phyloP scores from a whole-genome alignment of 345 rosid genomes.

The Aegle marmelos region DNA sequence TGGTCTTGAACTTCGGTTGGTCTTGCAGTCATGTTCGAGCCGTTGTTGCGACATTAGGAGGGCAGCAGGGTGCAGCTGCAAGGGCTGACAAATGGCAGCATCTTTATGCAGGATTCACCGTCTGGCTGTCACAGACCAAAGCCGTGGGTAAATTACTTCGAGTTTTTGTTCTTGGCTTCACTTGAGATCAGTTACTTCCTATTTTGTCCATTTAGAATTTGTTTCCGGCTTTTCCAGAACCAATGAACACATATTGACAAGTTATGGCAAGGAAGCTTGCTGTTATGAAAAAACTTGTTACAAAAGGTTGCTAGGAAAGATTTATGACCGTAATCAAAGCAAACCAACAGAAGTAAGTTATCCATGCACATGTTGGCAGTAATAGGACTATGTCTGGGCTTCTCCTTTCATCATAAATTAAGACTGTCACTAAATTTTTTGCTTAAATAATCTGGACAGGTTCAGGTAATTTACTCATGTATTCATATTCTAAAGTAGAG shows the following conservation, averaged over 20 bases:
- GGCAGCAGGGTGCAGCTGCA: slow-evolving; percentile 67
- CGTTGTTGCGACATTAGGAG: slow-evolving; percentile 87
- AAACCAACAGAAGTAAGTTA: background rate
- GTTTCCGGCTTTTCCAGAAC: background rate
- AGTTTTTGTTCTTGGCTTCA: slow-evolving; percentile 7
- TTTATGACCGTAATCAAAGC: background rate
- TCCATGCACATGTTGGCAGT: background rate
- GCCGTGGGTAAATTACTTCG: slow-evolving; percentile 52
- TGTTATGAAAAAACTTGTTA: background rate
- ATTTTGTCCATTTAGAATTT: background rate
- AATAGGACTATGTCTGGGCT: background rate
- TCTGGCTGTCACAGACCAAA: slow-evolving; percentile 81
- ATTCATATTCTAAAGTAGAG: background rate
- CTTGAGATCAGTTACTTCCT: background rate
- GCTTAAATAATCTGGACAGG: background rate
- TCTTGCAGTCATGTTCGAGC: slow-evolving; percentile 76
- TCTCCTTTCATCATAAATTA: background rate
- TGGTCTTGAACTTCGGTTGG: slow-evolving; percentile 13
- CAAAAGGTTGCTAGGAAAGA: background rate
- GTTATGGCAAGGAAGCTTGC: background rate
- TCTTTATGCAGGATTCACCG: slow-evolving; percentile 79
- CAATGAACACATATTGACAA: background rate
- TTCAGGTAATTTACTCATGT: background rate
- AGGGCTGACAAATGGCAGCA: slow-evolving; percentile 67
- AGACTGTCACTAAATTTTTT: background rate